Evolutionary conservation across 2,329 filamentous ascomycete genomes (phyloP), one percentile per base, ranked within the genome.

Genomic region (Aspergillus floridensis): DNA sequence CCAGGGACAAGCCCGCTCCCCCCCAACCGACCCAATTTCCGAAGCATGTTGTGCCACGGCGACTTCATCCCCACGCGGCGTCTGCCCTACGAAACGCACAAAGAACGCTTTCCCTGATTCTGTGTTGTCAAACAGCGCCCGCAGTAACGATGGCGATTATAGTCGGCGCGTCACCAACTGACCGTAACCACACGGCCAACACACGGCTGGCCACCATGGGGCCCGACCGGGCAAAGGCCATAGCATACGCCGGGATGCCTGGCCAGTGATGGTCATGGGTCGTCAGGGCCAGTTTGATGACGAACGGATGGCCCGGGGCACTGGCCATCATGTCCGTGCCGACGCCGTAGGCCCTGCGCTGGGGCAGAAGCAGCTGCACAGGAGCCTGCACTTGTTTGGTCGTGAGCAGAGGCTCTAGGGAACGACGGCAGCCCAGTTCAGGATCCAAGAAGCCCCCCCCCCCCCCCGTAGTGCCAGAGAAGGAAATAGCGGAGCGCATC

Each of bases 401-500:
- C 4, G 32, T 3, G 2, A 51, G 32, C 29, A 51, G 32, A 11
- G 22, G 35, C 6, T 26, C 51, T 14, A 53, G 21, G 3, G 55
- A 5, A 16, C 35, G 49, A n/a, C 22, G 31, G 10, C 55, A 57
- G 11, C 55, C 44, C 3, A 49, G 5, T 1, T 57, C 48, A 10
- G 31, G 44, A 26, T 52, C 55, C 22, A 57, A n/a, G 35, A 44
- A 57, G 19, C 53, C 11, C 3, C 56, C 49, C n/a, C 56, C 56
- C n/a, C n/a, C n/a, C n/a, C n/a, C n/a, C n/a, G 49, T 58, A 58
- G 38, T 58, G 38, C 29, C 32, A 58, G 21, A 58, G 49, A 19
- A 48, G 19, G 21, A 58, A 53, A 24, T 58, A 58, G 5, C 56
- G 56, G 19, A 58, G 22, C n/a, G 49, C 56, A 19, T 58, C 56